Conservation (phyloP, 345 rosid genomes). For the Cardamine occulta region DNA sequence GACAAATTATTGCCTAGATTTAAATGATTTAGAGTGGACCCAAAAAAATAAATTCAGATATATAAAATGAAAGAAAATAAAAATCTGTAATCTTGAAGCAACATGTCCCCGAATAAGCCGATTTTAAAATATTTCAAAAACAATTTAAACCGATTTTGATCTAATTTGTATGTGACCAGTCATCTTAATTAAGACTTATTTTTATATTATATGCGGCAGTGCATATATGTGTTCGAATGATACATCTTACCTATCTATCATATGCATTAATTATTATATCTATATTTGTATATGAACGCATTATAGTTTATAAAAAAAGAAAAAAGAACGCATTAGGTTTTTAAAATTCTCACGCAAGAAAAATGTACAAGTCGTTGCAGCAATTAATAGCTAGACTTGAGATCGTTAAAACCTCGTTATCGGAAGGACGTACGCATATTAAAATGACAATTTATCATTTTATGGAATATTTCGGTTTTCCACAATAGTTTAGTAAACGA, state of each 20-base stretch:
- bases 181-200: not conserved
- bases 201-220: not conserved
- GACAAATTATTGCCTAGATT: not conserved
- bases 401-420: conserved; percentile 48
- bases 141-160: not conserved
- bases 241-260: conserved; percentile 4
- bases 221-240: not conserved
- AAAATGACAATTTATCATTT: conserved; percentile 15
- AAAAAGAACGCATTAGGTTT: not conserved
- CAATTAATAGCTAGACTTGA: conserved; percentile 18
- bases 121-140: no score
- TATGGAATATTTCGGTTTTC: conserved; percentile 12
- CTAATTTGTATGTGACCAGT: not conserved
- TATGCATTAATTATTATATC: conserved; percentile 1
- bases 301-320: no score
- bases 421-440: conserved; percentile 35
- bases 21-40: not conserved
- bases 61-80: not conserved
- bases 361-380: conserved; percentile 19
- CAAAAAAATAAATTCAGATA: not conserved
- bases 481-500: conserved; percentile 14
- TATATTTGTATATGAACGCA: not conserved
- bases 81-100: not conserved
- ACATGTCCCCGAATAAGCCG: no score
- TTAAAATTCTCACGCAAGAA: conserved; percentile 31